Base-by-base conservation (phyloP, 192 early-diverging fungal genomes). In the Backusella mclennaniae region DNA sequence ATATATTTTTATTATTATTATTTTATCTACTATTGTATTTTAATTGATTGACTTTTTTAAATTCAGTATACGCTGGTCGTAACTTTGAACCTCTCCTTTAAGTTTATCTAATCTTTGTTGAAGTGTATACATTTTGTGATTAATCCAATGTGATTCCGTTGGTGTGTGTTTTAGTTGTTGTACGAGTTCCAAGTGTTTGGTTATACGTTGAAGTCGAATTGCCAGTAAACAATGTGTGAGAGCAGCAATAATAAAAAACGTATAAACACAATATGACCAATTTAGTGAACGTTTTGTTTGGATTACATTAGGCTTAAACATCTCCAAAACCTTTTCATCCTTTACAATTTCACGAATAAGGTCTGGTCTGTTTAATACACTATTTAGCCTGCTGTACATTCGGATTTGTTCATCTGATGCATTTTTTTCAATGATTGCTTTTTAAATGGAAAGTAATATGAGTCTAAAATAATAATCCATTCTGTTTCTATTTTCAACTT, bases 341-440 rank as follows among this genome's bases (percentile, higher is more conserved):
- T 63, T 63, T 3, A 39, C 29, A 17, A 68, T 68, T 68, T 68
- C 33, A 68, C 67, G 29, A 33, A 68, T 68, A 68, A 68, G 67
- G 33, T 33, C 29, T 68, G 29, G 29, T 68, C 67, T 68, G 15
- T 33, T 71, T 8, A 71, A 44, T 9, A 71, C 39, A 49, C 39
- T 46, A 31, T 83, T 73, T 42, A 89, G 23, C 17, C 69, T 77
- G 39, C 79, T 81, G 68, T 78, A 87, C 73, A 87, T 78, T 6
- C 69, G 67, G 23, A 52, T 71, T 52, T 80, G 79, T 23, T 71
- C 75, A 67, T 80, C 72, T 8, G 66, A 39, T 35, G 75, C 53
- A 33, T 71, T 75, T 36, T 77, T 80, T 72, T 80, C 79, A 19
- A 80, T 80, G 3, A 74, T 69, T 21, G 79, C 79, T 80, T 66